Evolutionary conservation across 78 protist genomes (phyloP), one percentile per base, ranked within the genome.

Genomic region (Speleostelium caveatum): DNA sequence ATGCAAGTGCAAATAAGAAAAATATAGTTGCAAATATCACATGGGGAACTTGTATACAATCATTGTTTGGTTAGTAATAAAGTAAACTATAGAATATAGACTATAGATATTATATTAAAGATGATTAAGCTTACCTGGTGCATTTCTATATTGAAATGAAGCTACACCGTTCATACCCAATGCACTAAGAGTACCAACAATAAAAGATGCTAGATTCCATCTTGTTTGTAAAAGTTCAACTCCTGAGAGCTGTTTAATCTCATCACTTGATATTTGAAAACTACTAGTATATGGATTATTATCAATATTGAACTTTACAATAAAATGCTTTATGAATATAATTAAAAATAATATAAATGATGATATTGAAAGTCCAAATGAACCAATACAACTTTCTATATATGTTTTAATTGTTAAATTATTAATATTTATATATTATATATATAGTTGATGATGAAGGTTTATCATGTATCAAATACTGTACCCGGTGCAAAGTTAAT

Each of bases 371-470:
- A 77, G 14, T 17, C 87, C 87, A 14, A 49, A 51, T 51, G 75
- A 21, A 19, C 87, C 87, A 49, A 77, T 77, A 53, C 87, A 77
- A 65, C 75, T 65, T 39, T 75, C 68, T 72, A 30, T 53, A 26
- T 30, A 49, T 8, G 8, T n/a, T n/a, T n/a, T n/a, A n/a, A n/a
- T n/a, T n/a, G n/a, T n/a, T n/a, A n/a, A n/a, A n/a, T n/a, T n/a
- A n/a, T n/a, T n/a, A n/a, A n/a, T n/a, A n/a, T n/a, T n/a, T n/a
- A n/a, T n/a, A n/a, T n/a, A n/a, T n/a, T n/a, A n/a, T n/a, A n/a
- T n/a, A n/a, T n/a, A n/a, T n/a, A n/a, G n/a, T n/a, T n/a, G n/a
- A n/a, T n/a, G n/a, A n/a, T n/a, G n/a, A n/a, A n/a, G n/a, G n/a
- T n/a, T n/a, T n/a, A n/a, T n/a, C n/a, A n/a, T n/a, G n/a, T n/a